Conservation (phyloP, 768 basidiomycete species). For the Suillus fuscotomentosus region DNA sequence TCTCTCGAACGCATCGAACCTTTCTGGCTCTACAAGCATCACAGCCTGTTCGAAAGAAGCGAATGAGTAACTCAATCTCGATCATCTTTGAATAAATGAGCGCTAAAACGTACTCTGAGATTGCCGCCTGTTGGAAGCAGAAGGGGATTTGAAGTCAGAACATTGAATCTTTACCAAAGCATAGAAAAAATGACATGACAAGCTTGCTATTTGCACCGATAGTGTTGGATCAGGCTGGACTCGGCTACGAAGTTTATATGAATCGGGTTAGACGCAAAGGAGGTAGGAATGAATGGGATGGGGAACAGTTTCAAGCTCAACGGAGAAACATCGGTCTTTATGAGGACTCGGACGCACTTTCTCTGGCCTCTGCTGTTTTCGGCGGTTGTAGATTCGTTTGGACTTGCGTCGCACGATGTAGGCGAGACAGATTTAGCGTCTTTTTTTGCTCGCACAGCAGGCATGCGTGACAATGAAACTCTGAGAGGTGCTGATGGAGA, state of each 20-base stretch:
- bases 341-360: slow-evolving; percentile 65
- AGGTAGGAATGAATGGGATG: slow-evolving; percentile 25
- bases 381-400: slow-evolving; percentile 49
- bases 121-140: slow-evolving; percentile 60
- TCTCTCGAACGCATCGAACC: slow-evolving; percentile 80
- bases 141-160: slow-evolving; percentile 31
- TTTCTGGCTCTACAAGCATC: slow-evolving; percentile 87
- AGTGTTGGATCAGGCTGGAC: slow-evolving; percentile 22
- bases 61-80: slow-evolving; percentile 19
- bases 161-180: slow-evolving; percentile 25
- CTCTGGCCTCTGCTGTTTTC: slow-evolving; percentile 76
- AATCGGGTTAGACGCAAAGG: slow-evolving; percentile 29
- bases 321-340: slow-evolving; percentile 59
- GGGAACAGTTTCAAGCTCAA: slow-evolving; percentile 15
- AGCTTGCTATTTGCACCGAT: slow-evolving; percentile 14
- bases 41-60: slow-evolving; percentile 52
- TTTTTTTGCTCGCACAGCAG: slow-evolving; percentile 67
- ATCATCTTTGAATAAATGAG: slow-evolving; percentile 16
- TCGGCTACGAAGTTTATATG: slow-evolving; percentile 40
- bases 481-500: slow-evolving; percentile 24
- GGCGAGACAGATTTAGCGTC: slow-evolving; percentile 59
- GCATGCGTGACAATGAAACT: slow-evolving; percentile 39
- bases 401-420: slow-evolving; percentile 61
- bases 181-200: slow-evolving; percentile 38
- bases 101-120: slow-evolving; percentile 65